Evolutionary conservation across 306 rosid species (phyloP), one percentile per base, ranked within the genome.

Genomic region (Cyamopsis tetragonoloba): DNA sequence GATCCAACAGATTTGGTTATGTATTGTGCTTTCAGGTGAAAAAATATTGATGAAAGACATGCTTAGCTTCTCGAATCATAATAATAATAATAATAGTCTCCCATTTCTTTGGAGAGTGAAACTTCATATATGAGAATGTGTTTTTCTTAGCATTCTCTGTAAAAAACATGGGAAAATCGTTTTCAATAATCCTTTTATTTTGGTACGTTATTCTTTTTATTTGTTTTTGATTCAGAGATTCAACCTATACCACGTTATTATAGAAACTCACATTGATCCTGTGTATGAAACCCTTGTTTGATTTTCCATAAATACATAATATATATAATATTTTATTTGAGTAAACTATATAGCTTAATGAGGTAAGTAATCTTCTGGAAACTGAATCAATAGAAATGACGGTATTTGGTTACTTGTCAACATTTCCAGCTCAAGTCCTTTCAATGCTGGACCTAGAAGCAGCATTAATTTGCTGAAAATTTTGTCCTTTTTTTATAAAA

Each of bases 401-500:
- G 57, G 73, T n/a, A 28, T 26, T 56, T 59, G 62, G 62, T 75
- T 46, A 47, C 79, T 58, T 58, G 75, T 59, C 80, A 65, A 48
- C 41, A 59, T 38, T 67, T 48, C 0, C 7, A 49, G 6, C 75
- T 49, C 70, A 38, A 43, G 80, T 75, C 80, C 38, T 68, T 34
- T 79, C 71, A 26, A 14, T 51, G 49, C 57, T 66, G 75, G 23
- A 66, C 56, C 56, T 41, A 57, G 66, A 62, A 72, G 35, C 14
- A 27, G 34, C 22, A 56, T 37, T n/a, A n/a, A n/a, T n/a, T 11
- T 35, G 19, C 32, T 47, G 23, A 8, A 42, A 50, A 17, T 34
- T 38, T 23, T 56, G 61, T 55, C 43, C 72, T 24, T 35, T 50
- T 14, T 1, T n/a, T n/a, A n/a, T n/a, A n/a, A n/a, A n/a, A n/a